phyloP scores from a whole-genome alignment of 768 basidiomycete species.

The Calocybe cyanea region DNA sequence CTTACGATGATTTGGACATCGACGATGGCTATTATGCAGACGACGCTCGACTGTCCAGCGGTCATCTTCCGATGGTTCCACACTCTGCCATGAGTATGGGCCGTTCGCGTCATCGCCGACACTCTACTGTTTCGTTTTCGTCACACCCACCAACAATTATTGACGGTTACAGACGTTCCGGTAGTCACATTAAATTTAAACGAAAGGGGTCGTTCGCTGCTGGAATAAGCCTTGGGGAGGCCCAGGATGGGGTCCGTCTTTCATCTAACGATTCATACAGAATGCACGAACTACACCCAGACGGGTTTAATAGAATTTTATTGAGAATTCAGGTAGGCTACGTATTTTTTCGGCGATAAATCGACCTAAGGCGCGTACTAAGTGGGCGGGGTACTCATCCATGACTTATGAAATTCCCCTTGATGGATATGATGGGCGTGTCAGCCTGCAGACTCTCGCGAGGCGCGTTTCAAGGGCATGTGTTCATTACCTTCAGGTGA shows the following conservation, averaged over 20 bases:
- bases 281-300: slow-evolving; percentile 62
- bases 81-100: slow-evolving; percentile 24
- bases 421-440: slow-evolving; percentile 61
- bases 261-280: slow-evolving; percentile 62
- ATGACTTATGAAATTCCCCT: slow-evolving; percentile 75
- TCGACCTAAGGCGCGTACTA: background rate
- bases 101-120: slow-evolving; percentile 40
- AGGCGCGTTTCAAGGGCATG: slow-evolving; percentile 68
- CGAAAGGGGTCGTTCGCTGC: slow-evolving; percentile 63
- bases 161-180: slow-evolving; percentile 46
- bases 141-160: slow-evolving; percentile 28
- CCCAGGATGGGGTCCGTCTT: slow-evolving; percentile 59
- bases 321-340: slow-evolving; percentile 57
- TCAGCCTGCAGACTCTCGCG: slow-evolving; percentile 63
- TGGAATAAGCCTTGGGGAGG: slow-evolving; percentile 66
- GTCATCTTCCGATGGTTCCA: slow-evolving; percentile 31
- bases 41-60: slow-evolving; percentile 36
- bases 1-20: slow-evolving; percentile 52
- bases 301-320: slow-evolving; percentile 53
- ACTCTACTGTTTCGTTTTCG: slow-evolving; percentile 49
- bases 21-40: slow-evolving; percentile 51
- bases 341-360: background rate
- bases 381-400: slow-evolving; percentile 72
- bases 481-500: slow-evolving; percentile 71
- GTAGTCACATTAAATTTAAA: slow-evolving; percentile 65